Evolutionary conservation across 768 basidiomycete genomes (phyloP), one percentile per base, ranked within the genome.

Genomic region (Russula emetica): DNA sequence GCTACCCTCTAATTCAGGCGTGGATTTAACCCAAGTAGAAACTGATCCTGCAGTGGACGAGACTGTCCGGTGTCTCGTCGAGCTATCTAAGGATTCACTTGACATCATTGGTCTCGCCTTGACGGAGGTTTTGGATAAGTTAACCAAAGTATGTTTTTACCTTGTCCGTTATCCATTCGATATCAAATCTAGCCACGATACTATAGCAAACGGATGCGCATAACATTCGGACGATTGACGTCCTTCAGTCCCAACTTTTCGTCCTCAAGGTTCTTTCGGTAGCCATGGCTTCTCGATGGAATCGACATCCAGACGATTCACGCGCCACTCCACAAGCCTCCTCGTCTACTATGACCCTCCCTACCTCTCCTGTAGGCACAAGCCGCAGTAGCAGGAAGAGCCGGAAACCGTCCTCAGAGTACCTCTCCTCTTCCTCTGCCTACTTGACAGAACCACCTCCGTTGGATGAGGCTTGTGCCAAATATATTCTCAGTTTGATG

Each of bases 1-100:
- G 94, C 81, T 97, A 10, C 94, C 94, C 59, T 87, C 85, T 71
- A 82, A 92, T 75, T 94, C 94, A 36, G 94, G 94, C 22, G 78
- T 83, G 47, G 77, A 85, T 14, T 73, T 95, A 62, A 84, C 86
- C 70, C 80, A 82, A 32, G 77, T 95, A 59, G 93, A 96, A 75
- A 79, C 78, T 9, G 92, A 95, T 74, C 76, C 80, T 38, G 85
- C 90, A 6, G 85, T 89, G 0, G 84, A 85, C 66, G 85, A 90
- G 71, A 84, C 88, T 9, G 83, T 94, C 45, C 83, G 88, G 66
- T 84, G 92, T 14, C 78, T 96, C 20, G 82, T 91, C n/a, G 85
- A 91, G 51, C 81, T 95, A 16, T 85, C 92, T 2, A 76, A 79
- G 60, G 88, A 91, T 67, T 86, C 88, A 11, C 74, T 94, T 62